Base-by-base conservation (phyloP, 176 grass and related monocot genomes). In the Carex pumila region DNA sequence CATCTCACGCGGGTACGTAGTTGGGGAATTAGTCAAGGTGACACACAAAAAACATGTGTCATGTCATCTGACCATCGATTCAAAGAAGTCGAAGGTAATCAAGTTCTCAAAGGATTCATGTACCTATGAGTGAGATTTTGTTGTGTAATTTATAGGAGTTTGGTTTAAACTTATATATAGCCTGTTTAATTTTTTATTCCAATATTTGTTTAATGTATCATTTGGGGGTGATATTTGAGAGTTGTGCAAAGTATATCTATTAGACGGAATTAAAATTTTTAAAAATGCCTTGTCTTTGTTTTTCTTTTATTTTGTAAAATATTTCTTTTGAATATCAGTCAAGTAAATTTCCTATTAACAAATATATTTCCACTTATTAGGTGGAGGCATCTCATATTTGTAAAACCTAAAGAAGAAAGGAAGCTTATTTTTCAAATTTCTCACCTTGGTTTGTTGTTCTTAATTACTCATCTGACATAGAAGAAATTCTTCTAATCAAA, bases 1-100 rank as follows among this genome's bases (percentile, higher is more conserved):
- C 30, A 91, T 75, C 61, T 91, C 93, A 1, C 85, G 93, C 2
- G 97, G 97, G 7, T 95, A 99, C 4, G 93, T 99, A 22, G 85
- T 99, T 32, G 93, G 97, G 36, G 88, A 94, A 85, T 90, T 99
- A 12, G 97, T 99, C 80, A 86, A 90, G 85, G 97, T 99, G 65
- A 95, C 91, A 49, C 97, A 96, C 81, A 89, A 65, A 68, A 65
- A 87, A 85, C 93, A 92, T 36, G 88, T 92, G 13, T 87, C 91
- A 1, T 99, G 97, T 81, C 84, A 72, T 29, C 13, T 96, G 45
- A 73, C 88, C 4, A 68, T 96, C 2, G 79, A 94, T 84, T 55
- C 87, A 13, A 93, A 86, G 74, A 88, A 88, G 49, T 88, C 88
- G 13, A 94, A 89, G 83, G 89, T 91, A 1, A 85, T 94, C 67